Evolutionary conservation across 352 stramenopile genomes (phyloP).

Genomic region (Albugo laibachii): DNA sequence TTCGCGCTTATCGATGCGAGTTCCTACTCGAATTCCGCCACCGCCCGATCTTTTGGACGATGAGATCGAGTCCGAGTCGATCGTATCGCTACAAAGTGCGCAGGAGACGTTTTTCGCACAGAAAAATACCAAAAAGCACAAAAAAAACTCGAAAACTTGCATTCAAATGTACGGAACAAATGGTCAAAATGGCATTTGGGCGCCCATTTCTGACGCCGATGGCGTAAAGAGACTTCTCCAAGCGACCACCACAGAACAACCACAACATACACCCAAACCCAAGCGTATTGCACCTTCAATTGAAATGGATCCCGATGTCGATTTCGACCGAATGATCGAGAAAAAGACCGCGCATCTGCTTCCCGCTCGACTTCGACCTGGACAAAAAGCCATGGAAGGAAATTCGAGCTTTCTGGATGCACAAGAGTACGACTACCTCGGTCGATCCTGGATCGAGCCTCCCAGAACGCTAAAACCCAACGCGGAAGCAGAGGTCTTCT

Average conservation of each 20-base stretch:
- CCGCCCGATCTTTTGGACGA: slow-evolving; percentile 9
- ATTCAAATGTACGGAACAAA: slow-evolving; percentile 17
- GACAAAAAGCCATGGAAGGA: slow-evolving; percentile 35
- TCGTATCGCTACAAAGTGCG: slow-evolving; percentile 3
- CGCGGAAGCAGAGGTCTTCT: slow-evolving; percentile 81
- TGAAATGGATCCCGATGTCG: slow-evolving; percentile 55
- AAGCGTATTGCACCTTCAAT: neutral
- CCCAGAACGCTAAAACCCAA: slow-evolving; percentile 51
- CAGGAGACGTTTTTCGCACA: slow-evolving; percentile 20
- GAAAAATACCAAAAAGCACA: slow-evolving; percentile 19
- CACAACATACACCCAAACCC: slow-evolving; percentile 19
- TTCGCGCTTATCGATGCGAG: neutral
- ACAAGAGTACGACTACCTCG: slow-evolving; percentile 92
- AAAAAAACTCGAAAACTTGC: slow-evolving; percentile 13
- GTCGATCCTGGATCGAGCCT: slow-evolving; percentile 86
- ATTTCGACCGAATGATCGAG: slow-evolving; percentile 78
- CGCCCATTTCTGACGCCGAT: slow-evolving; percentile 12
- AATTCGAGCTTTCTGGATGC: slow-evolving; percentile 76
- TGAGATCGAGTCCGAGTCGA: slow-evolving; percentile 8
- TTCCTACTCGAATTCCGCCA: neutral
- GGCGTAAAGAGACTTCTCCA: too few species aligned
- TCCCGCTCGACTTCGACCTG: slow-evolving; percentile 36
- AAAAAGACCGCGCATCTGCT: slow-evolving; percentile 65
- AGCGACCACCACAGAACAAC: slow-evolving; percentile 30
- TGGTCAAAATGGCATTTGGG: slow-evolving; percentile 30